Percentiles rank a stretch among this genome's conserved stretches.
Conservation (phyloP, 495 filamentous ascomycete genomes). For the Penicillium cinerascens region DNA sequence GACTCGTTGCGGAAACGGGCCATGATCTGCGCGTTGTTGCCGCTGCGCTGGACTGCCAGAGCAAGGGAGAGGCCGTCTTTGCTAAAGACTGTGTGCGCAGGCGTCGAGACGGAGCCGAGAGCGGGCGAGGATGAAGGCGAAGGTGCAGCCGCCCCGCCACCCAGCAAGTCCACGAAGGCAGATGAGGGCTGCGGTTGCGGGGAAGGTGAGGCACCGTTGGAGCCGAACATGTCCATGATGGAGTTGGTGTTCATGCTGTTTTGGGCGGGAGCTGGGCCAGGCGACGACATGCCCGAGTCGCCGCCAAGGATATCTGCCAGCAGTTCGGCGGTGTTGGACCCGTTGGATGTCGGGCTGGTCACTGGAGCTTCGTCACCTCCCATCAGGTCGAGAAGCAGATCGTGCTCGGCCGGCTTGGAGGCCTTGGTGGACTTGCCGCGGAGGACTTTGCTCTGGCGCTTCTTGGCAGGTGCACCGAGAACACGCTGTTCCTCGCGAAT, state of each 20-base stretch:
- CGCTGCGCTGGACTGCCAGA: conserved; percentile 75
- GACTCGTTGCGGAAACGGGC: conserved; percentile 79
- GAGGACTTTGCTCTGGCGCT: conserved; percentile 66
- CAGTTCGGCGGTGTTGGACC: conserved; percentile 76
- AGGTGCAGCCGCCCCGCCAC: conserved; percentile 40
- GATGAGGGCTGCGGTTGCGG: conserved; percentile 36
- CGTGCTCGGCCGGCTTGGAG: conserved; percentile 79
- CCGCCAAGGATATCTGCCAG: conserved; percentile 75
- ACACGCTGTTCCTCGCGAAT: conserved; percentile 92
- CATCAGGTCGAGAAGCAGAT: conserved; percentile 89
- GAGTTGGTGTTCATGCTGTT: conserved; percentile 58
- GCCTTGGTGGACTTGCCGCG: conserved; percentile 71
- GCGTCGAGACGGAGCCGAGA: conserved; percentile 35
- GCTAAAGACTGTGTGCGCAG: conserved; percentile 68
- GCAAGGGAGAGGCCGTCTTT: conserved; percentile 80
- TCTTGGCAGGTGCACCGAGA: conserved; percentile 78
- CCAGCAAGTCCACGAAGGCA: conserved; percentile 49
- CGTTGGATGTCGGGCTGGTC: conserved; percentile 53
- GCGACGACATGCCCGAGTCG: conserved; percentile 49
- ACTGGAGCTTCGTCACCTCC: conserved; percentile 67
- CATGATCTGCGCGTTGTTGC: conserved; percentile 65
- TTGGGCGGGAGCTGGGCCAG: conserved; percentile 51
- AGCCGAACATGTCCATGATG: conserved; percentile 81
- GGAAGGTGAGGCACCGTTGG: conserved; percentile 40
- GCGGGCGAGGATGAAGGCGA: conserved; percentile 35